Evolutionary conservation across 306 rosid genomes (phyloP).

Genomic region (Bauhinia variegata): DNA sequence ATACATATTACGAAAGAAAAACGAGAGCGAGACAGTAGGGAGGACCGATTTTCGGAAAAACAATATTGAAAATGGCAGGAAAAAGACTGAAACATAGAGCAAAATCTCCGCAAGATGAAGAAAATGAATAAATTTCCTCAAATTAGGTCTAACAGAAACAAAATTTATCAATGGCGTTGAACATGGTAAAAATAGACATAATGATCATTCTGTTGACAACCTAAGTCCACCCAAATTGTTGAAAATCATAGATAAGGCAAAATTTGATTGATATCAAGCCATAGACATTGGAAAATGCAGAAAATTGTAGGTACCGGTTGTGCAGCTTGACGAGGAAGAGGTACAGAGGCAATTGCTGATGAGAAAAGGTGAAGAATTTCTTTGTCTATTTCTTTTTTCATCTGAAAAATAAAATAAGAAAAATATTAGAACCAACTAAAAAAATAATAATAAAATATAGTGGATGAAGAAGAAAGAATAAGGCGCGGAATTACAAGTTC

Average conservation of each 20-base stretch:
- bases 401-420: background rate
- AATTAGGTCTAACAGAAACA: background rate
- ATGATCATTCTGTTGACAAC: constrained; percentile 9
- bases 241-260: background rate
- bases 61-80: background rate
- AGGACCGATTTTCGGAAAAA: constrained; percentile 4
- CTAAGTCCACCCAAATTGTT: background rate
- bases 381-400: constrained; percentile 2
- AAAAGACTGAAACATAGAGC: background rate
- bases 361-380: constrained; percentile 22
- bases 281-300: constrained; percentile 16
- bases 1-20: background rate
- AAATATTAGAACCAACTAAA: background rate
- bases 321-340: constrained; percentile 48
- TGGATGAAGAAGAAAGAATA: constrained; percentile 18
- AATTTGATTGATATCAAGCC: background rate
- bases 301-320: constrained; percentile 46
- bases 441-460: background rate
- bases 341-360: constrained; percentile 32
- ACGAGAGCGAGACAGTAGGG: constrained; percentile 1
- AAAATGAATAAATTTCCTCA: background rate
- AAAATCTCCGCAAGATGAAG: background rate
- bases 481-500: constrained; percentile 46
- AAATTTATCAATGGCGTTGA: background rate
- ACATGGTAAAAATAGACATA: constrained; percentile 7